These are phyloP conservation scores for Dillenia turbinata DNA, from an alignment of 164 flowering plant species.

Conservation along the genomic window DNA sequence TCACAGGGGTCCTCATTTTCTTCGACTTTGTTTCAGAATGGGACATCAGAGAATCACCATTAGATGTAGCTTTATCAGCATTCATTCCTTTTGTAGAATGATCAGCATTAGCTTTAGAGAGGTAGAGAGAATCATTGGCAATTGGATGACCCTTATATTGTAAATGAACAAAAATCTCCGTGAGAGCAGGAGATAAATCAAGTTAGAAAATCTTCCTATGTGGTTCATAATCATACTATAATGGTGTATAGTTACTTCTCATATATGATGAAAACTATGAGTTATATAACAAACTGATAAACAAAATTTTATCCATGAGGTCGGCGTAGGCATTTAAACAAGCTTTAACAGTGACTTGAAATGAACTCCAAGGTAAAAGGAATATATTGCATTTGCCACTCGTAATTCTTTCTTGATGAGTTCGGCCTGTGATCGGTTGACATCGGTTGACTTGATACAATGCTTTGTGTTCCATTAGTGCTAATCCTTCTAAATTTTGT, in stretches of 20 bases:
- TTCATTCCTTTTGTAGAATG: conserved; percentile 41
- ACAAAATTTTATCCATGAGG: too few species aligned
- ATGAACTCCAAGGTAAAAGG: too few species aligned
- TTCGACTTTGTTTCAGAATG: conserved; percentile 12
- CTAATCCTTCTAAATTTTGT: conserved; percentile 78
- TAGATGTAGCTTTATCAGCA: conserved; percentile 56
- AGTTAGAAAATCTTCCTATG: neutral
- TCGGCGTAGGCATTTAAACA: too few species aligned
- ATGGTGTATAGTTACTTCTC: too few species aligned
- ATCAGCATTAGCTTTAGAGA: conserved; percentile 30
- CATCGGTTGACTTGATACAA: conserved; percentile 86
- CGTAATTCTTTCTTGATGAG: conserved; percentile 66
- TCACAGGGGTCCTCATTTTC: conserved; percentile 19
- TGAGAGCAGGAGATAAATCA: neutral
- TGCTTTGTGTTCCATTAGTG: conserved; percentile 72
- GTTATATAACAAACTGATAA: too few species aligned
- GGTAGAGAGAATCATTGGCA: conserved; percentile 85
- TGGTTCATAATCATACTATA: too few species aligned
- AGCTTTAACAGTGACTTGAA: too few species aligned
- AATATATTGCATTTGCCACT: too few species aligned
- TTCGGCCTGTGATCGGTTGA: conserved; percentile 87
- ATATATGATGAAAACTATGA: too few species aligned
- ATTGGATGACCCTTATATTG: conserved; percentile 82
- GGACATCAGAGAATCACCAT: conserved; percentile 2
- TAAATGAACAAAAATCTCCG: conserved; percentile 86